Base-by-base conservation (phyloP, 805 yeast genomes). In the Metschnikowia hibisci region DNA sequence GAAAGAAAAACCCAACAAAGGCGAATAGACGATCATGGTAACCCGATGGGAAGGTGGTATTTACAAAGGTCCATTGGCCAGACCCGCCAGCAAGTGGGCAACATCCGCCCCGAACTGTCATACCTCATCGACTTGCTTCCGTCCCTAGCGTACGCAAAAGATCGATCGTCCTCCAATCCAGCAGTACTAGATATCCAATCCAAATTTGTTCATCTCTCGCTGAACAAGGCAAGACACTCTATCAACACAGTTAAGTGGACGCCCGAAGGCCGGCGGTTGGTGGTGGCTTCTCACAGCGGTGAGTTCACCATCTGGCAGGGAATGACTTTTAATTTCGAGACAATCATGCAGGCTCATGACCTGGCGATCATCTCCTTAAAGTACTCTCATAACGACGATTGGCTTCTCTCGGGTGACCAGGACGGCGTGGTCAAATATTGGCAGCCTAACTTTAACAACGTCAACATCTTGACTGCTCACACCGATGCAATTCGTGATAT, bases 311-410 rank as follows among this genome's bases (percentile, higher is more conserved):
- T 93, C 35, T 93, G 98, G 98, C 89, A 90, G 62, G 97, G 98
- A 9, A 78, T 86, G 73, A 84, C 96, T 8, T 93, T 91, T 66
- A 88, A 87, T 60, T 89, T 93, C 60, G 99, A 93, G 62, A 87
- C 96, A 42, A 89, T 93, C 51, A 93, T 90, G 95, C 99, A 93
- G 69, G 98, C 98, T 1, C 99, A 93, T 64, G 99, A 93, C 61
- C 74, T 84, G 46, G 89, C 96, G 0, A 84, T 93, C 29, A 75
- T 89, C 27, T 73, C 91, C 1, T 68, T 88, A 57, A 76, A 78
- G 51, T 93, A 91, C 65, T 82, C 93, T 5, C 95, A 88, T 61
- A 82, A 84, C 47, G 96, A 88, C 48, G 96, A 90, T 50, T 93
- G 98, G 98, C 74, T 93, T 47, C 69, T 93, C 18, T 83, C 95